A percentile compares a stretch with the other conserved stretches of the same genome.
These are phyloP conservation scores for Xylariaceae sp. DNA, from an alignment of 2,329 filamentous ascomycete species.

Conservation along the genomic window DNA sequence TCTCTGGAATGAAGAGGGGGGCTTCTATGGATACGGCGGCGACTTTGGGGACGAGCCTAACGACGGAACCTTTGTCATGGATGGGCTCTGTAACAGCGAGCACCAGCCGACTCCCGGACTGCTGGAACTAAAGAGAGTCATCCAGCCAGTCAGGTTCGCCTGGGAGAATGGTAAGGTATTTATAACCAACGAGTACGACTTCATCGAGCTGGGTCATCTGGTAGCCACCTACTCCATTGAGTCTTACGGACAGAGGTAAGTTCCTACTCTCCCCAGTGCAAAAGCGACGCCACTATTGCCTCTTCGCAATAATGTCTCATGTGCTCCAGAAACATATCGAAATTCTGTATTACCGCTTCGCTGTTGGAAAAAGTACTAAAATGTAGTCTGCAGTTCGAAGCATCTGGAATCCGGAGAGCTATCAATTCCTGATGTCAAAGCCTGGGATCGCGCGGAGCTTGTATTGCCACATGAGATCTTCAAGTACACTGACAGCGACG, in stretches of 20 bases:
- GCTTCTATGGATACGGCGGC: conserved; percentile 56
- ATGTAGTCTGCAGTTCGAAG: neutral
- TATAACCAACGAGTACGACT: conserved; percentile 47
- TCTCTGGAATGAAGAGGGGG: conserved; percentile 44
- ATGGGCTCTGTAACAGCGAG: conserved; percentile 51
- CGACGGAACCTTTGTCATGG: conserved; percentile 57
- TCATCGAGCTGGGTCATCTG: conserved; percentile 44
- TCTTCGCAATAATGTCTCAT: too few species aligned
- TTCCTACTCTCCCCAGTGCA: neutral
- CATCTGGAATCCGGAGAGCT: conserved; percentile 41
- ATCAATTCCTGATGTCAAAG: conserved; percentile 44
- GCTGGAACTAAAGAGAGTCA: conserved; percentile 49
- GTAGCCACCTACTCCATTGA: conserved; percentile 35
- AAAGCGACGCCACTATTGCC: too few species aligned
- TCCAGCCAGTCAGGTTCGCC: conserved; percentile 49
- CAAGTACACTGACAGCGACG: conserved; percentile 32
- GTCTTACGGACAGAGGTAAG: neutral
- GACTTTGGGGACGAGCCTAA: conserved; percentile 62
- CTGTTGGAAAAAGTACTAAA: neutral
- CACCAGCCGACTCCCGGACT: conserved; percentile 50
- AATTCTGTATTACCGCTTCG: too few species aligned
- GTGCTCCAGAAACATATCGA: too few species aligned
- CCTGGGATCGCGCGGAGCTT: conserved; percentile 42
- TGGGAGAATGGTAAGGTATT: conserved; percentile 35
- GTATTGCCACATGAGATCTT: conserved; percentile 36